A percentile compares a stretch with the other conserved stretches of the same genome.
phyloP scores from a whole-genome alignment of 768 basidiomycete genomes.

The Nevesoporus exiguus region DNA sequence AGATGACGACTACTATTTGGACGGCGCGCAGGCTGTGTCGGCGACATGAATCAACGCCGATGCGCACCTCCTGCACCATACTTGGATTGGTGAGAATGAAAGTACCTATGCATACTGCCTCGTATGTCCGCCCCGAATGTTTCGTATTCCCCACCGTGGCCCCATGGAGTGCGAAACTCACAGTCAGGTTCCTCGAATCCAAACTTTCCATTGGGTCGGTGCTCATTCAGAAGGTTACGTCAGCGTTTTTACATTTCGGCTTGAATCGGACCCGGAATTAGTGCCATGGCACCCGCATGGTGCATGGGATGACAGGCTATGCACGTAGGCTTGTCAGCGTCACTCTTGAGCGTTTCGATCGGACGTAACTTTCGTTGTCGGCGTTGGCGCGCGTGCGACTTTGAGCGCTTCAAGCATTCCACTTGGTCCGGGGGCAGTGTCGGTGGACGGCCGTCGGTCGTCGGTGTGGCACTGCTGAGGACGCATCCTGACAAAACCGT shows the following conservation, averaged over 20 bases:
- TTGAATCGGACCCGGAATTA: background rate
- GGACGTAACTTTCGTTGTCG: background rate
- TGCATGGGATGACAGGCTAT: too few relatives aligned
- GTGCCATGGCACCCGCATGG: too few relatives aligned
- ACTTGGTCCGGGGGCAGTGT: background rate
- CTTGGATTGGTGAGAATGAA: too few relatives aligned
- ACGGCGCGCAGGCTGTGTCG: background rate
- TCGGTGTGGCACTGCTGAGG: background rate
- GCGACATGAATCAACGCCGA: background rate
- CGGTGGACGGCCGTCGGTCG: too few relatives aligned
- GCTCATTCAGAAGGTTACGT: background rate
- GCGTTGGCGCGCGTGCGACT: background rate
- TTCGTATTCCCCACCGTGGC: too few relatives aligned
- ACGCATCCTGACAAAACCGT: background rate
- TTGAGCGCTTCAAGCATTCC: background rate
- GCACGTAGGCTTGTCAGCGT: too few relatives aligned
- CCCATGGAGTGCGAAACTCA: too few relatives aligned
- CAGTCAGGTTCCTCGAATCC: too few relatives aligned
- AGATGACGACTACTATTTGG: background rate
- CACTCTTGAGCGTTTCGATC: background rate
- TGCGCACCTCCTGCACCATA: background rate
- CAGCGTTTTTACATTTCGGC: background rate
- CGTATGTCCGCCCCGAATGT: too few relatives aligned
- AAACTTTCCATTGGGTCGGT: too few relatives aligned
- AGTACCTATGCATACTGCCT: too few relatives aligned